A percentile compares a stretch with the other conserved stretches of the same genome.
These are phyloP conservation scores for Byssoonygena ceratinophila DNA, from an alignment of 2,329 filamentous ascomycete genomes.

Conservation along the genomic window DNA sequence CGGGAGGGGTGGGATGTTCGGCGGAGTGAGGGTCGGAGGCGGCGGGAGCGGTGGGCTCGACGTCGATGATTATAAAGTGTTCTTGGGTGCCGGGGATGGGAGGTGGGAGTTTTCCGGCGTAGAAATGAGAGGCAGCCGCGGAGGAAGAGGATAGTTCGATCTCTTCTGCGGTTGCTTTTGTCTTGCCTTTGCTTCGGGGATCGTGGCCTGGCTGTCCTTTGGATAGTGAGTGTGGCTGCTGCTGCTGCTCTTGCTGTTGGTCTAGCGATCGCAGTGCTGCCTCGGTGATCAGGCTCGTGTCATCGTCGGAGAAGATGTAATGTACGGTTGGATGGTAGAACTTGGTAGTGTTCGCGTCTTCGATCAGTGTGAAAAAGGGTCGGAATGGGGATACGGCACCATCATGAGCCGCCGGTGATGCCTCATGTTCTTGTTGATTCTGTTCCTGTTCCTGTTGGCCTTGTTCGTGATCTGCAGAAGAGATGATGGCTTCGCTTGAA, in stretches of 20 bases:
- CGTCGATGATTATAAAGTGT: slow-evolving; percentile 48
- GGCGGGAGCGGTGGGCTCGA: slow-evolving; percentile 28
- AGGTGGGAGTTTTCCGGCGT: slow-evolving; percentile 31
- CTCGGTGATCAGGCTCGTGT: slow-evolving; percentile 62
- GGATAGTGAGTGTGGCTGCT: background rate
- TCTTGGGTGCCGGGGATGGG: slow-evolving; percentile 41
- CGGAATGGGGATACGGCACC: slow-evolving; percentile 44
- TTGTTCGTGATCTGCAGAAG: background rate
- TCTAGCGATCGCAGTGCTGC: slow-evolving; percentile 50
- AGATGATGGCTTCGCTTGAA: background rate
- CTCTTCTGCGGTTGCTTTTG: slow-evolving; percentile 2
- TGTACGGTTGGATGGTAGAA: slow-evolving; percentile 77
- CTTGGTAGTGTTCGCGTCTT: slow-evolving; percentile 60
- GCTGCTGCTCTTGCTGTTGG: slow-evolving; percentile 16
- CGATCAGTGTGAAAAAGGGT: slow-evolving; percentile 76
- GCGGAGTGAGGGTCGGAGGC: slow-evolving; percentile 20
- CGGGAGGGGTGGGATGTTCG: slow-evolving; percentile 49
- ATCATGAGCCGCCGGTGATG: slow-evolving; percentile 9
- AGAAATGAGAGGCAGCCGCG: background rate
- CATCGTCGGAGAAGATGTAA: slow-evolving; percentile 90
- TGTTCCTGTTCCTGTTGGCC: background rate
- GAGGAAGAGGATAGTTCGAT: background rate
- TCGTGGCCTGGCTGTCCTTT: background rate
- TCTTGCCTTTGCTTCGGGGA: slow-evolving; percentile 5
- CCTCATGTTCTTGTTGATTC: background rate